Conservation (phyloP, 441 rosid species). For the Manihot esculenta region DNA sequence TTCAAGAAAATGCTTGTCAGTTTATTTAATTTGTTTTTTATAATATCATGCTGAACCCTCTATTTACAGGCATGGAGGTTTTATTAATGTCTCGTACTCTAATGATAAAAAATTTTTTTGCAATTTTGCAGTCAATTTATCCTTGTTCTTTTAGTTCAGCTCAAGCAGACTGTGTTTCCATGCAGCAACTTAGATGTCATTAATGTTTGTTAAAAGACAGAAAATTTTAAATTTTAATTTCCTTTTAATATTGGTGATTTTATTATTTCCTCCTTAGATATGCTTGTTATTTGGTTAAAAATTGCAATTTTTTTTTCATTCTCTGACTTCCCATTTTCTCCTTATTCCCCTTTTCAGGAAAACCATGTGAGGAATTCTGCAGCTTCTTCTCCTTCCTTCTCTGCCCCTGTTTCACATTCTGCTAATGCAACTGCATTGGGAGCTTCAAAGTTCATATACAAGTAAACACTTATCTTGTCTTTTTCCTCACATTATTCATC, state of each 20-base stretch:
- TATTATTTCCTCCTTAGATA: background rate
- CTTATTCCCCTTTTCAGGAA: conserved; percentile 29
- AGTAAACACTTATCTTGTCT: conserved; percentile 34
- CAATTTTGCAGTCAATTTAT: background rate
- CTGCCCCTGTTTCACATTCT: conserved; percentile 32
- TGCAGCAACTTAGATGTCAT: background rate
- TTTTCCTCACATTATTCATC: conserved; percentile 2
- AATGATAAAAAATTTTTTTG: background rate
- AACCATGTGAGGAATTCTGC: conserved; percentile 29
- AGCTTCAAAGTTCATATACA: conserved; percentile 47
- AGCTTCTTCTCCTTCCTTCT: conserved; percentile 26
- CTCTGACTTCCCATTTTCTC: background rate
- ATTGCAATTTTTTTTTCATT: background rate
- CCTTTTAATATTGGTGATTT: background rate
- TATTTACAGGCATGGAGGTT: background rate
- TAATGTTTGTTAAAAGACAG: too few species aligned
- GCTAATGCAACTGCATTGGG: conserved; percentile 38
- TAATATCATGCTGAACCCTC: background rate
- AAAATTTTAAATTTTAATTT: background rate
- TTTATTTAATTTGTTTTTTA: background rate
- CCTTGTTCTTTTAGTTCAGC: background rate
- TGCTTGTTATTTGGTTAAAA: conserved; percentile 1
- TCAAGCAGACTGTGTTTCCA: background rate
- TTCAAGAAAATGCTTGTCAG: background rate
- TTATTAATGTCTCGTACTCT: too few species aligned